Evolutionary conservation across 2,329 filamentous ascomycete genomes (phyloP), one percentile per base, ranked within the genome.

Genomic region (Aotearoamyces nothofagi): DNA sequence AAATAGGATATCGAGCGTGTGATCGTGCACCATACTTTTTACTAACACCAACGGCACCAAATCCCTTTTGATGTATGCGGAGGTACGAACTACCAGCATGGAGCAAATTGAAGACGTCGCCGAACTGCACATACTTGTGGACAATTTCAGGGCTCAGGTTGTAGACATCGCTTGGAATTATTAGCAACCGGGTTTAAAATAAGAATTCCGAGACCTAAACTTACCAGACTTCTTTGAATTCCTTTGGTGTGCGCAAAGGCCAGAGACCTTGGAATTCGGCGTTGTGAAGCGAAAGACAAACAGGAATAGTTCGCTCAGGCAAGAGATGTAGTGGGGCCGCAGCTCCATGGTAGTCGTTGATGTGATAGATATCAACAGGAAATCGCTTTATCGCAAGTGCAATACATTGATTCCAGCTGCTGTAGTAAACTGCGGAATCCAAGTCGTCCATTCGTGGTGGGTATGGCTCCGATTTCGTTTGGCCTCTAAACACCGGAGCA

Each of bases 321-420:
- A 78, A 57, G n/a, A 76, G 56, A 42, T 78, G 74, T 1, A 78
- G 56, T 2, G 71, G 71, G 15, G 72, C 72, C 9, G 69, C 47
- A 5, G 68, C 63, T 22, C 69, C 69, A 37, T 74, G 69, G 41
- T 73, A 74, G 42, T 71, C 69, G 47, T 74, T 74, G 47, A 73
- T 67, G 43, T 74, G 69, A 45, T 74, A 74, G 9, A 74, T 44
- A 39, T 73, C 67, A 32, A 70, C 55, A 0, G 64, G 59, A 44
- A 78, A 78, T 9, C 72, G 62, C 32, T 61, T 60, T 37, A 75
- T 63, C 3, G 69, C 54, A 39, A 72, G 61, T 5, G 72, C 69
- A 39, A 78, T 75, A 42, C 72, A 78, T 46, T 69, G 67, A 36
- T 78, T 78, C 72, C 72, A 78, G 2, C 68, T 69, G 2, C 69